phyloP scores from a whole-genome alignment of 2,329 filamentous ascomycete species.

The Chrysosphaeria jannelii region DNA sequence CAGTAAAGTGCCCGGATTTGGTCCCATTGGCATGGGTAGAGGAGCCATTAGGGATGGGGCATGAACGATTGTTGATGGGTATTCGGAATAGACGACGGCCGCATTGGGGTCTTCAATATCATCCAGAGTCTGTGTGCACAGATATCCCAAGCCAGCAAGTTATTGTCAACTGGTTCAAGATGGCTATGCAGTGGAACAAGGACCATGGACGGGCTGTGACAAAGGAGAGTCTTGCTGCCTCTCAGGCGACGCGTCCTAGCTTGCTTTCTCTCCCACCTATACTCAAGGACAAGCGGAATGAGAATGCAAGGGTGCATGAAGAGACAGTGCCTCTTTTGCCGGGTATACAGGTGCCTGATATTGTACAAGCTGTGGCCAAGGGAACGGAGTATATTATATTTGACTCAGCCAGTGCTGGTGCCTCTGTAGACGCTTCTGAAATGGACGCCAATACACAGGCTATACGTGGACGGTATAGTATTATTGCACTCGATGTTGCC shows the following conservation, averaged over 20 bases:
- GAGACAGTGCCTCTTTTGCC: constrained; percentile 14
- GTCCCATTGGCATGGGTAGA: constrained; percentile 32
- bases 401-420: constrained; percentile 26
- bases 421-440: too few species aligned
- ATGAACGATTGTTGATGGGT: constrained; percentile 41
- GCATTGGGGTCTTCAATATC: constrained; percentile 72
- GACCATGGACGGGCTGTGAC: constrained; percentile 2
- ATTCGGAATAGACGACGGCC: constrained; percentile 36
- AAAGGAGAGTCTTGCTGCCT: constrained; percentile 2
- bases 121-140: constrained; percentile 71
- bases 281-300: too few species aligned
- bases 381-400: constrained; percentile 16
- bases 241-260: constrained; percentile 8
- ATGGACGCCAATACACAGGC: too few species aligned
- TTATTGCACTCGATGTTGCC: constrained; percentile 35
- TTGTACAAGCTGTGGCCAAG: constrained; percentile 17
- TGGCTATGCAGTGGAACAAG: constrained; percentile 29
- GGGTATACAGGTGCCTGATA: constrained; percentile 18
- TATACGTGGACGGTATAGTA: constrained; percentile 36
- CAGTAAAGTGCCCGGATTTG: constrained; percentile 15
- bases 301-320: not conserved
- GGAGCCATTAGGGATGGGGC: constrained; percentile 11
- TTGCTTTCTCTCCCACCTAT: constrained; percentile 7
- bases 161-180: constrained; percentile 45
- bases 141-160: constrained; percentile 31